Percentiles rank a stretch among this genome's conserved stretches.
phyloP scores from a whole-genome alignment of 2,329 filamentous ascomycete species.

The Penicillium sp. region DNA sequence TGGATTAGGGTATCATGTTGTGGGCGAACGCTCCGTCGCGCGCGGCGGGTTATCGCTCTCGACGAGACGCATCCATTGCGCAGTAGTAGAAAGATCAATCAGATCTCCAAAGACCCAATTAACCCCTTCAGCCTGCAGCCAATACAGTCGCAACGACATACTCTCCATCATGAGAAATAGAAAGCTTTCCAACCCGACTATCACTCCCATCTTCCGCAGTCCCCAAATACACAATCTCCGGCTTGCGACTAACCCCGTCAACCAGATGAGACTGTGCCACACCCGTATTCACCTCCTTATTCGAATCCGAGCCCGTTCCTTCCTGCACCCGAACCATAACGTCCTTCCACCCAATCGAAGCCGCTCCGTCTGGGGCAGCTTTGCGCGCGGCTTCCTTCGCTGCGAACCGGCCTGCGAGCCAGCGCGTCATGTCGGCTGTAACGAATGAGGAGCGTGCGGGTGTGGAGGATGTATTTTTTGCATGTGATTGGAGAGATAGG shows the following conservation, averaged over 20 bases:
- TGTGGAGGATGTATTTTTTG: not conserved
- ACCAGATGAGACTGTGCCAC: conserved; percentile 1
- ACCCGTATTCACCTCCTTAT: not conserved
- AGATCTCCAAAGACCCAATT: not conserved
- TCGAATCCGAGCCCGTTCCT: not conserved
- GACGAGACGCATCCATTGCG: not conserved
- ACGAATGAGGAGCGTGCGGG: conserved; percentile 1
- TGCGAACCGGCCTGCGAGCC: conserved; percentile 60
- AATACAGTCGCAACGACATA: conserved; percentile 63
- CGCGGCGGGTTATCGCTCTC: not conserved
- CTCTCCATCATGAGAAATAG: conserved; percentile 84
- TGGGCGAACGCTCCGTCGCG: not conserved
- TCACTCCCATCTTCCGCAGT: conserved; percentile 19
- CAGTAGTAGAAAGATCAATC: not conserved
- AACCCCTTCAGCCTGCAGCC: conserved; percentile 31
- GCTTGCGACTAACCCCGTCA: conserved; percentile 29
- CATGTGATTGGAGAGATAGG: not conserved
- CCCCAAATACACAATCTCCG: conserved; percentile 40
- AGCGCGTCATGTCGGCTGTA: conserved; percentile 40
- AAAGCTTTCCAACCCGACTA: conserved; percentile 66
- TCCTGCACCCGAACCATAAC: conserved; percentile 48
- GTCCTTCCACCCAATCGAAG: conserved; percentile 62
- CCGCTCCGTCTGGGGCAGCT: conserved; percentile 58
- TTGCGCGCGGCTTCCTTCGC: conserved; percentile 77
- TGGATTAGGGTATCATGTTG: not conserved